Conservation (phyloP, 768 basidiomycete genomes). For the Calvatia gigantea region DNA sequence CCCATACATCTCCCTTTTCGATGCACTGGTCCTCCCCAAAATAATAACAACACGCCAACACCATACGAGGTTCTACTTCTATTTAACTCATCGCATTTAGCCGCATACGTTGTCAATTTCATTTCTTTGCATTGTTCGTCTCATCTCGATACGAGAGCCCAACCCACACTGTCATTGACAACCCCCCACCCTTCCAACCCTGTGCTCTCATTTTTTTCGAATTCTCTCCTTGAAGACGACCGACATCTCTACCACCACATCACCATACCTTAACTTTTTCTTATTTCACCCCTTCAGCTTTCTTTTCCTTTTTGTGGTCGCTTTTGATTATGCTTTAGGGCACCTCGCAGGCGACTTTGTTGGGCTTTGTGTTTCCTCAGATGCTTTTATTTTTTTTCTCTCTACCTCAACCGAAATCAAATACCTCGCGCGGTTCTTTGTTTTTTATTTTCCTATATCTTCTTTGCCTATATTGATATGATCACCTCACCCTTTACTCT, state of each 20-base stretch:
- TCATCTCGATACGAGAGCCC: not conserved
- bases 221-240: not conserved
- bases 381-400: not conserved
- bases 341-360: not conserved
- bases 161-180: not conserved
- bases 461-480: slow-evolving; percentile 2
- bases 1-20: not conserved
- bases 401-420: not conserved
- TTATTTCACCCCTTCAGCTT: not conserved
- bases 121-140: slow-evolving; percentile 2
- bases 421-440: slow-evolving; percentile 2
- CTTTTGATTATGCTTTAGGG: not conserved
- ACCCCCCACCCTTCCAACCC: too few species aligned
- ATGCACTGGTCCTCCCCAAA: slow-evolving; percentile 2
- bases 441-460: slow-evolving; percentile 2
- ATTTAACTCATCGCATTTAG: not conserved
- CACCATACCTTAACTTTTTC: not conserved
- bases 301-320: not conserved
- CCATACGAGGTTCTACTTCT: not conserved
- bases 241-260: not conserved
- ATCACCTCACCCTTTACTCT: not conserved
- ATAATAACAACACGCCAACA: not conserved
- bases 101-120: not conserved
- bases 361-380: slow-evolving; percentile 9
- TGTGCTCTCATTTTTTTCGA: too few species aligned